Percentiles rank a stretch among this genome's conserved stretches.
Conservation (phyloP, 495 filamentous ascomycete species). For the Hypoxylon trugodes region DNA sequence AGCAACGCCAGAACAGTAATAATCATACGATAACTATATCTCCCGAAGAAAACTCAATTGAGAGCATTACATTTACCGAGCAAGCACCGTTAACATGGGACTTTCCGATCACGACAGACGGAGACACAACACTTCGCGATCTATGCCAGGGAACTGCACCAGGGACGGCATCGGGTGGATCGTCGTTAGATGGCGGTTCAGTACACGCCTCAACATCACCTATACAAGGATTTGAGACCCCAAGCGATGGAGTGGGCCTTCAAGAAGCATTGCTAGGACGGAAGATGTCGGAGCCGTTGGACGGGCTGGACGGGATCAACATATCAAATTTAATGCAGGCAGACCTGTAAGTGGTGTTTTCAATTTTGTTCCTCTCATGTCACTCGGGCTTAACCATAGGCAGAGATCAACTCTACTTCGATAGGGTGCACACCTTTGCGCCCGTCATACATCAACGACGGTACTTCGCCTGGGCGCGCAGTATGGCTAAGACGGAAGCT, state of each 20-base stretch:
- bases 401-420: conserved; percentile 68
- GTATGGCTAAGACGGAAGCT: conserved; percentile 28
- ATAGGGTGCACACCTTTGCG: conserved; percentile 61
- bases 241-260: conserved; percentile 21
- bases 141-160: conserved; percentile 25
- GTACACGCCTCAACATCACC: conserved; percentile 35
- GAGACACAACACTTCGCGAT: conserved; percentile 20
- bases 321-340: conserved; percentile 40
- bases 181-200: conserved; percentile 34
- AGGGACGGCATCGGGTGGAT: conserved; percentile 18
- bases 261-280: conserved; percentile 13
- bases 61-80: conserved; percentile 25
- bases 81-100: conserved; percentile 30
- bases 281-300: conserved; percentile 27
- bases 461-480: conserved; percentile 40
- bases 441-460: conserved; percentile 60
- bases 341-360: conserved; percentile 31
- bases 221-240: conserved; percentile 36
- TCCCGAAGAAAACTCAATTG: conserved; percentile 23
- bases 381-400: not conserved
- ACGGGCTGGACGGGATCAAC: conserved; percentile 32
- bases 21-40: conserved; percentile 13
- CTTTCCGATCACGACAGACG: conserved; percentile 28
- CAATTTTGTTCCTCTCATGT: not conserved
- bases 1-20: conserved; percentile 7